phyloP scores from a whole-genome alignment of 805 yeast species.

The Wickerhamiella vanderwaltii region DNA sequence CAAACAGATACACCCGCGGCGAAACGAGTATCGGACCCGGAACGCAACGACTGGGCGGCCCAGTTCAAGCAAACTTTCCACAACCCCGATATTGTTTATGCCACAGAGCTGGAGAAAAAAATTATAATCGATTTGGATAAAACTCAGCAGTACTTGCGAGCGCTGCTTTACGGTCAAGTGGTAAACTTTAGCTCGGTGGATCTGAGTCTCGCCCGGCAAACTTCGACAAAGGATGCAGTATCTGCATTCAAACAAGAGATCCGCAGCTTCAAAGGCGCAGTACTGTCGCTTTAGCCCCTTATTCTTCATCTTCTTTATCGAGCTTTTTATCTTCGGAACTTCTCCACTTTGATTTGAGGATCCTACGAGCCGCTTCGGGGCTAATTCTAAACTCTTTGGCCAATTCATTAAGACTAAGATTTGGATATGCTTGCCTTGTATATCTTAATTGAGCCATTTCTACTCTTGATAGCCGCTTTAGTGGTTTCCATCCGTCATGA shows the following conservation, averaged over 20 bases:
- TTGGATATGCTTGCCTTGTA: slow-evolving; percentile 44
- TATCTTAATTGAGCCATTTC: slow-evolving; percentile 53
- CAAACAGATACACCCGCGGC: slow-evolving; percentile 17
- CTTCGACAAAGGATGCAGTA: neutral
- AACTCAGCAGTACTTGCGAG: slow-evolving; percentile 9
- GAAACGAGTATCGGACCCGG: slow-evolving; percentile 2
- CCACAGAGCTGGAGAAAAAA: slow-evolving; percentile 6
- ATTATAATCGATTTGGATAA: neutral
- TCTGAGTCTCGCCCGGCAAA: neutral
- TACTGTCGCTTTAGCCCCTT: slow-evolving; percentile 14
- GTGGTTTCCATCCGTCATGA: slow-evolving; percentile 54
- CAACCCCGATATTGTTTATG: neutral
- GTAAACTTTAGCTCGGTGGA: neutral
- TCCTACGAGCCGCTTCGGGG: slow-evolving; percentile 73
- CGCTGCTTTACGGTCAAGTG: slow-evolving; percentile 8
- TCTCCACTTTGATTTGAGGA: slow-evolving; percentile 62
- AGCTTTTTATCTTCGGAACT: slow-evolving; percentile 4
- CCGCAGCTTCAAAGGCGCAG: slow-evolving; percentile 6
- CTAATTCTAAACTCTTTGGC: slow-evolving; percentile 57
- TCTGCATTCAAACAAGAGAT: slow-evolving; percentile 2
- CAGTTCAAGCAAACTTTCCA: slow-evolving; percentile 2
- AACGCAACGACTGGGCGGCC: slow-evolving; percentile 9
- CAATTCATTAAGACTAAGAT: slow-evolving; percentile 44
- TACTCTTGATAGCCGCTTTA: slow-evolving; percentile 50
- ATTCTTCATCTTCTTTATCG: neutral